Base-by-base conservation (phyloP, 495 filamentous ascomycete species). In the Jackrogersella minutella region DNA sequence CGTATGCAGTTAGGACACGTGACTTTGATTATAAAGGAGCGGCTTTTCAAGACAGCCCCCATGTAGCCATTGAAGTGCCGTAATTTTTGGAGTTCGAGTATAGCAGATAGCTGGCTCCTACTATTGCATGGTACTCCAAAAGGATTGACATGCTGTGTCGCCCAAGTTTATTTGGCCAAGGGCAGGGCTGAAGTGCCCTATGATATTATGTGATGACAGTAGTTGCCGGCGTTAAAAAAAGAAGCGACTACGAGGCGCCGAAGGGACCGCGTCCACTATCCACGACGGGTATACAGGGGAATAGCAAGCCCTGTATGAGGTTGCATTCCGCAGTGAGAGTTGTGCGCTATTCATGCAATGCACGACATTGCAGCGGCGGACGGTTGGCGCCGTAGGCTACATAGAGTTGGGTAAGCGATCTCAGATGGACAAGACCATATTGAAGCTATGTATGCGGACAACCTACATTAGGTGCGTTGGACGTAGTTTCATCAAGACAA, bases 221-320 rank as follows among this genome's bases (percentile, higher is more conserved):
- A 44, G 43, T 13, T 50, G 16, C 60, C 66, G 66, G 66, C 13
- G 43, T 56, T 69, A 66, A 66, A 62, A 70, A 53, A 70, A 62
- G 52, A 62, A 21, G 62, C 67, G 62, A 66, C 11, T 62, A 62
- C 26, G 30, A 46, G 43, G 9, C 43, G 30, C 49, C 31, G 28
- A 52, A 39, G 46, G 54, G 52, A 28, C 39, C 51, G 62, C 67
- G 39, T 64, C 61, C 57, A 64, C 50, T 69, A 58, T 62, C 66
- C 44, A 64, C 36, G 66, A 69, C 44, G 66, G 66, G 60, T 64
- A 69, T 70, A 70, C 50, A 62, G 33, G 67, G 62, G 11, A 70
- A 70, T 70, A 70, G 51, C 67, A 61, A 70, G 55, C 61, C 51
- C 58, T 59, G 21, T 39, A 58, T 55, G 47, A 59, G 62, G 67